A percentile compares a stretch with the other conserved stretches of the same genome.
These are phyloP conservation scores for Candida xyloterini DNA, from an alignment of 805 yeast species.

Conservation along the genomic window DNA sequence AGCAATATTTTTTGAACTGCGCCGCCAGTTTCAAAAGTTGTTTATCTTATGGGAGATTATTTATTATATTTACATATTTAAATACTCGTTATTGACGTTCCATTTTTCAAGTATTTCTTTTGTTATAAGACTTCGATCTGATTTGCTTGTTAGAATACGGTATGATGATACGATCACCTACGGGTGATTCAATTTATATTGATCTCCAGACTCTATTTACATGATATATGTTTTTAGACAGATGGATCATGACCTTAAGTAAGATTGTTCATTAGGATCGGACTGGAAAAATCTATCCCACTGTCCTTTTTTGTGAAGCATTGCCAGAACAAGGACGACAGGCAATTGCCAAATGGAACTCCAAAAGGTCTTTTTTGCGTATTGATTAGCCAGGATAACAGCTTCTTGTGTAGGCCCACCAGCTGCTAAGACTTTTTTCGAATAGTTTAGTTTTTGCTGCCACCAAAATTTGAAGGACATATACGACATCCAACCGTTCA, in stretches of 20 bases:
- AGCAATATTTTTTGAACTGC: too few relatives aligned
- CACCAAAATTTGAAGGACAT: conserved; percentile 81
- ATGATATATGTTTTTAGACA: conserved; percentile 6
- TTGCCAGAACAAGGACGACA: conserved; percentile 81
- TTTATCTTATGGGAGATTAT: too few relatives aligned
- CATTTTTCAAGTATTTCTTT: conserved; percentile 31
- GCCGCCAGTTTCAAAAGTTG: too few relatives aligned
- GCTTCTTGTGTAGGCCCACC: conserved; percentile 54
- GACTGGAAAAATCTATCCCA: conserved; percentile 69
- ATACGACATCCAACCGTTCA: conserved; percentile 83
- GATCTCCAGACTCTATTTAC: not conserved
- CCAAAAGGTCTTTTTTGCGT: conserved; percentile 88
- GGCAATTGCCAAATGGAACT: conserved; percentile 94
- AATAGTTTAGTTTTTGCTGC: conserved; percentile 67
- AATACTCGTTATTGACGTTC: conserved; percentile 15
- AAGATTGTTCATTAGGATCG: conserved; percentile 15
- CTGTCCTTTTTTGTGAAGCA: conserved; percentile 92
- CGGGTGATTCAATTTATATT: not conserved
- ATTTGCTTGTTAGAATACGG: too few relatives aligned
- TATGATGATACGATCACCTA: too few relatives aligned
- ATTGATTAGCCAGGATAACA: conserved; percentile 53
- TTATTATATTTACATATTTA: not conserved
- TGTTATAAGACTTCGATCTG: conserved; percentile 55
- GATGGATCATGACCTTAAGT: conserved; percentile 12
- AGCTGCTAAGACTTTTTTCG: conserved; percentile 30